Evolutionary conservation across 352 stramenopile genomes (phyloP).

Genomic region (Phytophthora ramorum): DNA sequence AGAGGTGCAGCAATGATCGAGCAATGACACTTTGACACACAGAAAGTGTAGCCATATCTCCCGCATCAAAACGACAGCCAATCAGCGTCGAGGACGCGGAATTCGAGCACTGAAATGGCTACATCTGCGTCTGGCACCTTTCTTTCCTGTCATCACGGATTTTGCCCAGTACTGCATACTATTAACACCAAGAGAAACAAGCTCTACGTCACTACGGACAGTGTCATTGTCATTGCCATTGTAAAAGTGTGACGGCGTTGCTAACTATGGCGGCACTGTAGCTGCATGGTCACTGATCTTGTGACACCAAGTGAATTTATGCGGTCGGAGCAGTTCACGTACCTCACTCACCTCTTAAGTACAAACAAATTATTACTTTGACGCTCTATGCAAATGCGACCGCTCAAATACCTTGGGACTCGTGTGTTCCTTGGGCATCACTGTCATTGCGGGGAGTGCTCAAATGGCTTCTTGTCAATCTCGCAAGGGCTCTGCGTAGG

Average conservation of each 20-base stretch:
- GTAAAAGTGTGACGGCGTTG: background rate
- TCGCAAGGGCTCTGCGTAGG: slow-evolving; percentile 26
- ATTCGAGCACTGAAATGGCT: slow-evolving; percentile 2
- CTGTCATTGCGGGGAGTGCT: slow-evolving; percentile 13
- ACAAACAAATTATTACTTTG: too few relatives aligned
- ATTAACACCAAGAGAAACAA: too few relatives aligned
- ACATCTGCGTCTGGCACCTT: slow-evolving; percentile 2
- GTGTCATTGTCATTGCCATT: background rate
- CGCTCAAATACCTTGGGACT: too few relatives aligned
- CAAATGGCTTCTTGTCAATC: slow-evolving; percentile 40
- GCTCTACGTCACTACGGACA: background rate
- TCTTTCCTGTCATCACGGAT: too few relatives aligned
- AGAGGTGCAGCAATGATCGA: slow-evolving; percentile 1
- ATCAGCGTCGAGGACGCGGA: slow-evolving; percentile 31
- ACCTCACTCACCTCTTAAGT: too few relatives aligned
- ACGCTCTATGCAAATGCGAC: too few relatives aligned
- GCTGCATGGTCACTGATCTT: too few relatives aligned
- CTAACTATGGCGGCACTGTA: too few relatives aligned
- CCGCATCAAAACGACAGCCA: slow-evolving; percentile 28
- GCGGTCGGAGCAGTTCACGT: too few relatives aligned
- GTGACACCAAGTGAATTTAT: too few relatives aligned
- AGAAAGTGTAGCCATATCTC: slow-evolving; percentile 23
- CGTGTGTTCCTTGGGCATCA: too few relatives aligned
- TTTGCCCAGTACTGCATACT: too few relatives aligned
- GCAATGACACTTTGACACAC: background rate